Conservation (phyloP, 2,329 filamentous ascomycete species). For the Neopestalotiopsis sp. region DNA sequence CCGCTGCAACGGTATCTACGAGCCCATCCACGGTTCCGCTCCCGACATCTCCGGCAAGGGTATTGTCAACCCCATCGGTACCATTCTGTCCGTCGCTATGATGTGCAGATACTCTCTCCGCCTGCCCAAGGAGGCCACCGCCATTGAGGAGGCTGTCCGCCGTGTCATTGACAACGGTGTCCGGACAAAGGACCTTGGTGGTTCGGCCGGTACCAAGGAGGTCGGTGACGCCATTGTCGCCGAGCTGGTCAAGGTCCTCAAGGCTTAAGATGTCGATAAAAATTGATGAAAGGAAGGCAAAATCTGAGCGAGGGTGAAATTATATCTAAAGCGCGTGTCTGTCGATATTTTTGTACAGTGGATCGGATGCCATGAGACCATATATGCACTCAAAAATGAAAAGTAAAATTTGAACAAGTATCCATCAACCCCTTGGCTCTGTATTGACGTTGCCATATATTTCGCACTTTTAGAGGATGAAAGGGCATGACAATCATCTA, state of each 20-base stretch:
- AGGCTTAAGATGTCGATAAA: slow-evolving; percentile 34
- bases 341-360: neutral
- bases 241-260: slow-evolving; percentile 74
- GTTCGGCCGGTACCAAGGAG: slow-evolving; percentile 73
- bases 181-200: slow-evolving; percentile 85
- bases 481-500: no score
- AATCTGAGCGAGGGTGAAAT: neutral
- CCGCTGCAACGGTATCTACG: slow-evolving; percentile 92
- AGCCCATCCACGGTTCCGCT: slow-evolving; percentile 94
- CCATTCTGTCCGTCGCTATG: slow-evolving; percentile 92
- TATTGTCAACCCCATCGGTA: slow-evolving; percentile 90
- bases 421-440: no score
- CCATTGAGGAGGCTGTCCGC: slow-evolving; percentile 82
- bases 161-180: slow-evolving; percentile 80
- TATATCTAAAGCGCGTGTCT: neutral
- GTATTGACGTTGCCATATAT: no score
- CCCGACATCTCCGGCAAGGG: slow-evolving; percentile 93
- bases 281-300: neutral
- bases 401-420: no score
- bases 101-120: slow-evolving; percentile 93
- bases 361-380: neutral
- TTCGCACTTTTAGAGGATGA: no score
- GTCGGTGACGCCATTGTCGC: slow-evolving; percentile 81
- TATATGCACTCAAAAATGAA: neutral
- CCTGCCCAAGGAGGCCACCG: slow-evolving; percentile 76